Conservation (phyloP, 768 basidiomycete species). For the Phlebiopsis gigantea region DNA sequence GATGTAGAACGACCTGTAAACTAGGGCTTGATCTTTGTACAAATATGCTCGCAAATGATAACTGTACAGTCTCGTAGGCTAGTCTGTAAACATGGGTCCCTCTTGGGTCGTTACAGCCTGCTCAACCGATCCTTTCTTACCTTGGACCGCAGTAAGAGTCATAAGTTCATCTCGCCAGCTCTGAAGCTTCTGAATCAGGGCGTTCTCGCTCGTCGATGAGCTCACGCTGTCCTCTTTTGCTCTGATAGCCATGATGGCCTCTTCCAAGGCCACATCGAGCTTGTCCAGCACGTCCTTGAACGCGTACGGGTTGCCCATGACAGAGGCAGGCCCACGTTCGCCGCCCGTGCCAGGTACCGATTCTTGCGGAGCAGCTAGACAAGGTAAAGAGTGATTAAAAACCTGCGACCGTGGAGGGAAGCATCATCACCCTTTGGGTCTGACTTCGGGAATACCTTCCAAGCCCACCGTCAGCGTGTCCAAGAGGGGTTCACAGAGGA, state of each 20-base stretch:
- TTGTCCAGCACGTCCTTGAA: constrained; percentile 38
- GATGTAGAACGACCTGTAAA: no score
- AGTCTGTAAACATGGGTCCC: constrained; percentile 26
- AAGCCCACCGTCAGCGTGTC: background rate
- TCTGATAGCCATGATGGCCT: constrained; percentile 40
- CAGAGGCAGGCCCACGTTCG: constrained; percentile 17
- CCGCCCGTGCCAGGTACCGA: constrained; percentile 21
- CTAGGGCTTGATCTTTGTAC: no score
- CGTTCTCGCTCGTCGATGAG: constrained; percentile 28
- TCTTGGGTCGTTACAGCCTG: constrained; percentile 12
- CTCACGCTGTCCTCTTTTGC: constrained; percentile 35
- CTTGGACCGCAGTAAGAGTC: constrained; percentile 20
- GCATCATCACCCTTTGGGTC: constrained; percentile 33
- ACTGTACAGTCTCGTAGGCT: background rate
- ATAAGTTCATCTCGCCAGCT: constrained; percentile 38
- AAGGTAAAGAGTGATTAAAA: background rate
- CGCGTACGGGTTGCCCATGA: constrained; percentile 43
- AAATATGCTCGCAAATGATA: no score
- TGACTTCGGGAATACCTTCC: constrained; percentile 43
- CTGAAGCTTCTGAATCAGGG: constrained; percentile 34
- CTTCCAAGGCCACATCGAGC: constrained; percentile 37
- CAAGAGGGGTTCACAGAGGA: background rate
- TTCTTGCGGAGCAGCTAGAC: constrained; percentile 19
- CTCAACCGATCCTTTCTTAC: background rate
- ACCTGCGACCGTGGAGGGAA: background rate